Evolutionary conservation across 2,329 filamentous ascomycete species (phyloP), one percentile per base, ranked within the genome.

Genomic region (Nemania serpens): DNA sequence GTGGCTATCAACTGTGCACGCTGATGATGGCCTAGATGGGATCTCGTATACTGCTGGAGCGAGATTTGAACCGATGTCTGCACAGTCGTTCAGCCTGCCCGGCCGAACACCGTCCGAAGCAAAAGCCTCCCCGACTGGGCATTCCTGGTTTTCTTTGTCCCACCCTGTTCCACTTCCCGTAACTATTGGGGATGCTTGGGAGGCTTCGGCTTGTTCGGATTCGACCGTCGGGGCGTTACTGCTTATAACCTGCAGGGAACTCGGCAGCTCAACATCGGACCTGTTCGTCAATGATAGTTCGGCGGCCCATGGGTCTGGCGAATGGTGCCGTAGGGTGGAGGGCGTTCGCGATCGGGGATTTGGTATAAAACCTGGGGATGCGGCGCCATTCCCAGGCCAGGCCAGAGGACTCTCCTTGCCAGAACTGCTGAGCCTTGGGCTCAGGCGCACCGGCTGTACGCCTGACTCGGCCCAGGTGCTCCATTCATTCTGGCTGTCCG

Each of bases 261-360:
- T 53, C 3, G 49, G 58, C n/a, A 62, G 54, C 1, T 61, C 29
- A 13, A 55, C 45, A 20, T 61, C 50, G 25, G 58, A 60, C 20
- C 57, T 59, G 39, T 72, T 67, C 36, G 69, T 61, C 11, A 70
- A 63, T 15, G 73, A 69, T n/a, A 72, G 61, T 25, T 77, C 77
- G 50, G 70, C 58, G 2, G 74, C 73, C 78, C 78, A 81, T 0
- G 78, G 78, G 60, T 81, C 78, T 5, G 75, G 76, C 1, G 77
- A 78, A 17, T 73, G 73, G 34, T 76, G 74, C 55, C 76, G 64
- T 9, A 73, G 69, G 41, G 72, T 65, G 10, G 73, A 72, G 18
- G 70, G 69, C 2, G 73, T 65, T 55, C 73, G 72, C 22, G 74
- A 73, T 42, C 74, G 71, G 11, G 51, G 68, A 5, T 70, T 62